These are phyloP conservation scores for Botrytis pseudocinerea DNA, from an alignment of 2,329 filamentous ascomycete species.

Conservation along the genomic window DNA sequence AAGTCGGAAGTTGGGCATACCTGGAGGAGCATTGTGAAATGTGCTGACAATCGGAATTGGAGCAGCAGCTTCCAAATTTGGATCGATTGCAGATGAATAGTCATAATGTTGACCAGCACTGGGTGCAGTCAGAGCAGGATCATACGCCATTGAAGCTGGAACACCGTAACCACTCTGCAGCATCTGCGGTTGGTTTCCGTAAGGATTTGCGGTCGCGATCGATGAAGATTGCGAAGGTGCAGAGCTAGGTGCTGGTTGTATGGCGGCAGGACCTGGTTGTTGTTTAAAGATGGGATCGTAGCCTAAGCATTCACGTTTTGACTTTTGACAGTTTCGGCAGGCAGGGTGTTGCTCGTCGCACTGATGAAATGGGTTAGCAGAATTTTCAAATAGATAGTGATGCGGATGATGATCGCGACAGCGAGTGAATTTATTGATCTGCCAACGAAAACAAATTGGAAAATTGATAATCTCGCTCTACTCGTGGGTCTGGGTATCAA, in stretches of 20 bases:
- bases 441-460: conserved; percentile 14
- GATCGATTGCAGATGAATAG: conserved; percentile 45
- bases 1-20: conserved; percentile 38
- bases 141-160: conserved; percentile 11
- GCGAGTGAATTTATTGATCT: conserved; percentile 12
- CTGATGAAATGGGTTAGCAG: conserved; percentile 49
- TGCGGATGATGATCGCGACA: conserved; percentile 16
- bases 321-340: conserved; percentile 88
- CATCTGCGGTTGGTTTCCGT: conserved; percentile 50
- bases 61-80: conserved; percentile 53
- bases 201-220: conserved; percentile 44
- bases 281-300: conserved; percentile 87
- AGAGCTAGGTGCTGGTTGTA: conserved; percentile 66
- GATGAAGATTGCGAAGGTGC: conserved; percentile 35
- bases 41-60: conserved; percentile 34
- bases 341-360: conserved; percentile 94
- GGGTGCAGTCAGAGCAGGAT: conserved; percentile 42
- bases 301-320: conserved; percentile 80
- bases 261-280: conserved; percentile 64
- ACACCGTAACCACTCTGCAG: conserved; percentile 40
- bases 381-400: conserved; percentile 21
- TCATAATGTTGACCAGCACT: conserved; percentile 53
- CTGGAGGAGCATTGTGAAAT: conserved; percentile 35
- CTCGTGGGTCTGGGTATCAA: conserved; percentile 24
- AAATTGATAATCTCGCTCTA: conserved; percentile 23